phyloP scores from a whole-genome alignment of 495 filamentous ascomycete species.

The Parachaetomium inaequale region DNA sequence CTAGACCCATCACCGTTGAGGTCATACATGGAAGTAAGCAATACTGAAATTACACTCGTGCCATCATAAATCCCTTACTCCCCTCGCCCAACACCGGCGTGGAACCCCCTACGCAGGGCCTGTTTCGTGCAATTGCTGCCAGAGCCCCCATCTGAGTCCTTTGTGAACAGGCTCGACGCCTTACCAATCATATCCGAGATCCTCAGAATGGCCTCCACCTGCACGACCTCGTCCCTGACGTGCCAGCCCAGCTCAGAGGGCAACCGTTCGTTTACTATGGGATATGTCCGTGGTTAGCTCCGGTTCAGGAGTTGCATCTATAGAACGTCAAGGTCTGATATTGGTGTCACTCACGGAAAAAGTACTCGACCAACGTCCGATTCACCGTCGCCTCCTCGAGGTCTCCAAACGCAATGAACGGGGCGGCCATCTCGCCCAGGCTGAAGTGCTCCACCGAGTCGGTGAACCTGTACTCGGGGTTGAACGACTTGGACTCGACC shows the following conservation, averaged over 20 bases:
- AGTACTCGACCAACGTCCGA: constrained; percentile 1
- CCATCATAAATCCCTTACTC: background rate
- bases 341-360: background rate
- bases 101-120: background rate
- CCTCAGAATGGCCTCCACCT: background rate
- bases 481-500: constrained; percentile 4
- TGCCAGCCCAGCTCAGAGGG: background rate
- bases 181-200: constrained; percentile 6
- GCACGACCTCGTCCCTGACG: background rate
- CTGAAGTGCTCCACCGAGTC: background rate
- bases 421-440: constrained; percentile 3
- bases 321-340: background rate
- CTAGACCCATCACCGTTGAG: too few relatives aligned
- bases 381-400: background rate
- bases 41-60: too few relatives aligned
- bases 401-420: background rate
- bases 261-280: constrained; percentile 1
- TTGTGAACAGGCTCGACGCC: background rate
- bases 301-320: background rate
- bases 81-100: background rate
- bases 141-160: background rate
- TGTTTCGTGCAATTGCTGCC: background rate
- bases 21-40: too few relatives aligned
- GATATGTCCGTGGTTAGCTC: background rate
- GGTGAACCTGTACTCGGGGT: background rate